Base-by-base conservation (phyloP, 768 basidiomycete genomes). In the Termitomyces sp. region DNA sequence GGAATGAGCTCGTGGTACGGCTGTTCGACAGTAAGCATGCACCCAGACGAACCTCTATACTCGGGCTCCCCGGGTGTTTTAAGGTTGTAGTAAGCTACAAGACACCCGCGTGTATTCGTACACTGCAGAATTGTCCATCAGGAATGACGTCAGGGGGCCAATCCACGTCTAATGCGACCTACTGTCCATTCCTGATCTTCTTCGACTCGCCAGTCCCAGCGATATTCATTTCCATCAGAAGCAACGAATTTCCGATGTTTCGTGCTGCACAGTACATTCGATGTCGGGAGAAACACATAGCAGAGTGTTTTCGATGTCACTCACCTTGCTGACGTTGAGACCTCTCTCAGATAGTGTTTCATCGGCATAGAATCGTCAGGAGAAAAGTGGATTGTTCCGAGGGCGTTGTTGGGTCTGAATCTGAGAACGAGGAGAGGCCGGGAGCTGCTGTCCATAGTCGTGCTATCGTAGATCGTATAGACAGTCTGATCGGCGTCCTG, bases 141-240 rank as follows among this genome's bases (percentile, higher is more conserved):
- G 82, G 78, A 34, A 10, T 43, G 15, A 26, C 37, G 30, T 14
- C n/a, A 51, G 11, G 38, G n/a, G n/a, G n/a, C n/a, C n/a, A n/a
- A n/a, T n/a, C n/a, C n/a, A n/a, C n/a, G n/a, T n/a, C n/a, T n/a
- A n/a, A n/a, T n/a, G 2, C 14, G 22, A 73, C 82, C 63, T 60
- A 85, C 87, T 22, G 80, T 80, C 84, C 85, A 88, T 60, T 87
- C 86, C 52, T 83, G 77, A 51, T 79, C 77, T 12, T 68, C 68
- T 24, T 70, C 70, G 21, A 71, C 63, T 17, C 75, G 70, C 68
- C 77, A 77, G 24, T 73, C 75, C 87, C 87, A 88, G 49, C 70
- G 71, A 60, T 88, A 89, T 52, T 79, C 77, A 43, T 81, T 74
- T 0, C 79, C 79, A 59, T 88, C 83, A 0, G 82, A 78, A 2